Conservation (phyloP, 345 rosid genomes). For the Geranium brycei region DNA sequence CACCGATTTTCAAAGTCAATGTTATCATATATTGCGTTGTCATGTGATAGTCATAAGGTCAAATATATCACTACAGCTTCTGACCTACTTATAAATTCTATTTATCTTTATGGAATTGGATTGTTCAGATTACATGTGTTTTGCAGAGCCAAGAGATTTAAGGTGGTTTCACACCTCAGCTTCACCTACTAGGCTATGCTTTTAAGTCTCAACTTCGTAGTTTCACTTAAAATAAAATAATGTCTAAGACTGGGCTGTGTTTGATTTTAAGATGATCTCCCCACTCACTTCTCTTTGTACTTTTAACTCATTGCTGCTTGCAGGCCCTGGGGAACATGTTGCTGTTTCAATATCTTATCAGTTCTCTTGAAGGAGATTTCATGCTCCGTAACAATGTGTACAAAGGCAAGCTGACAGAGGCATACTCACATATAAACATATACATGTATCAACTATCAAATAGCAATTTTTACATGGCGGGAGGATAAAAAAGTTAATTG, state of each 20-base stretch:
- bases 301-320: conserved; percentile 6
- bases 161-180: too few species aligned
- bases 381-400: conserved; percentile 30
- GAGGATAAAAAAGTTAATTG: too few species aligned
- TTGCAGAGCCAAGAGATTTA: conserved; percentile 25
- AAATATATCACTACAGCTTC: too few species aligned
- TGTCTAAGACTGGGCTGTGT: too few species aligned
- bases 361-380: conserved; percentile 56
- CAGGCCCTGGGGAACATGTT: conserved; percentile 55
- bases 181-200: too few species aligned
- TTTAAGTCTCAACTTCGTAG: too few species aligned
- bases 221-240: too few species aligned
- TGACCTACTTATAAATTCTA: too few species aligned
- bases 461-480: too few species aligned
- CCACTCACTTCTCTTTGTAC: background rate
- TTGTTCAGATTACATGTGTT: conserved; percentile 3
- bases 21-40: background rate
- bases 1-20: background rate
- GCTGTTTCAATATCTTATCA: conserved; percentile 61
- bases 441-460: too few species aligned
- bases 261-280: too few species aligned
- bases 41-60: background rate
- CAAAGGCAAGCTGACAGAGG: conserved; percentile 26
- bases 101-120: background rate
- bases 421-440: conserved; percentile 2